A percentile compares a stretch with the other conserved stretches of the same genome.
phyloP scores from a whole-genome alignment of 1,284 basidiomycete species.

The Earliella scabrosa region DNA sequence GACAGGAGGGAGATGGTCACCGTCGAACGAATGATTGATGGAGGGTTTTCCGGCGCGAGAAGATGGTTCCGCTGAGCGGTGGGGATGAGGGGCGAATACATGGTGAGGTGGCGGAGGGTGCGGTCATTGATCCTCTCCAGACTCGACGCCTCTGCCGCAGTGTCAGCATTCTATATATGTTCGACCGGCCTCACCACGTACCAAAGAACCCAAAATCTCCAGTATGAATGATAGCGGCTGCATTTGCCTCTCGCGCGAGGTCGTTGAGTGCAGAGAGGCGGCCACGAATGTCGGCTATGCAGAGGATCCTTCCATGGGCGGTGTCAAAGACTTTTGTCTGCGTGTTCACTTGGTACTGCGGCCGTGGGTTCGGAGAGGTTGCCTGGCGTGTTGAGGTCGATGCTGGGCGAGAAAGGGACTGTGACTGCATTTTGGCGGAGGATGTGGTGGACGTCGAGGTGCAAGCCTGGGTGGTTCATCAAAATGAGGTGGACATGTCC shows the following conservation, averaged over 20 bases:
- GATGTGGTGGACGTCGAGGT: slow-evolving; percentile 7
- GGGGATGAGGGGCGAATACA: slow-evolving; percentile 97
- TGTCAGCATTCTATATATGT: slow-evolving; percentile 6
- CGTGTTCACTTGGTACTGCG: slow-evolving; percentile 65
- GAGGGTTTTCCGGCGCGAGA: slow-evolving; percentile 67
- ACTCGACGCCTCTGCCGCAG: slow-evolving; percentile 68
- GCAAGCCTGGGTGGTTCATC: slow-evolving; percentile 5
- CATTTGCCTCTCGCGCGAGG: slow-evolving; percentile 86
- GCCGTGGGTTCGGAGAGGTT: slow-evolving; percentile 57
- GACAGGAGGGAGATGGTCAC: slow-evolving; percentile 80
- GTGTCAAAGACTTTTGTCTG: slow-evolving; percentile 79
- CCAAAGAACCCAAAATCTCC: slow-evolving; percentile 99
- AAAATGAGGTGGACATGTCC: slow-evolving; percentile 8
- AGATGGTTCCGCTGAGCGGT: slow-evolving; percentile 82
- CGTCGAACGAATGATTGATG: slow-evolving; percentile 64
- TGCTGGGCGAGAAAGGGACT: slow-evolving; percentile 53
- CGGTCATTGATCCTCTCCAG: slow-evolving; percentile 92
- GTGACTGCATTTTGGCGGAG: slow-evolving; percentile 38
- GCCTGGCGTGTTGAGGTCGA: slow-evolving; percentile 61
- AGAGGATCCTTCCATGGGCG: slow-evolving; percentile 87
- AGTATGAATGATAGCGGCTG: slow-evolving; percentile 96
- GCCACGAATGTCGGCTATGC: slow-evolving; percentile 95
- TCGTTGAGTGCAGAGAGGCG: slow-evolving; percentile 87
- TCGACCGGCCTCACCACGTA: slow-evolving; percentile 37
- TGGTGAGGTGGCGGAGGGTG: slow-evolving; percentile 93